phyloP scores from a whole-genome alignment of 192 early-diverging fungal genomes.

The Coemansia sp. region DNA sequence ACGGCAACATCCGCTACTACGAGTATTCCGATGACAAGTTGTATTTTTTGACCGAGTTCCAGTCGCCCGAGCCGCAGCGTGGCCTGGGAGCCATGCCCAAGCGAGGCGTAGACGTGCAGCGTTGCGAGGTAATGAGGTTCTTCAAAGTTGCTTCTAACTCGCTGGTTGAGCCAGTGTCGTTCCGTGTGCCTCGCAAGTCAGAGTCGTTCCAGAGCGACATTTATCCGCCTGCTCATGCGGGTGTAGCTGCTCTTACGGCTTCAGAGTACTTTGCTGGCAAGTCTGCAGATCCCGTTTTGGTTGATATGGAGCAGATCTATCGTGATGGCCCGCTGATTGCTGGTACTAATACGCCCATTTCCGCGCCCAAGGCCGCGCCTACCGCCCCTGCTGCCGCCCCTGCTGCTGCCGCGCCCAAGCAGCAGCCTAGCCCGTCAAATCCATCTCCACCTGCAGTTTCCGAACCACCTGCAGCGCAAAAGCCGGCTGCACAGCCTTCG shows the following conservation, averaged over 20 bases:
- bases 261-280: constrained; percentile 92
- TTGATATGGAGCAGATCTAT: constrained; percentile 36
- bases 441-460: constrained; percentile 2
- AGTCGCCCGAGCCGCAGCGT: constrained; percentile 88
- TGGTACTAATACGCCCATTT: constrained; percentile 10
- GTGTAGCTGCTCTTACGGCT: constrained; percentile 79
- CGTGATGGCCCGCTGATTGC: constrained; percentile 32
- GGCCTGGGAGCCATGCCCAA: constrained; percentile 94
- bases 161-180: constrained; percentile 92
- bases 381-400: constrained; percentile 3
- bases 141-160: constrained; percentile 86
- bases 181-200: constrained; percentile 92
- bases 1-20: constrained; percentile 98
- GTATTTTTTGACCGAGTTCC: constrained; percentile 82
- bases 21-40: constrained; percentile 96
- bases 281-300: constrained; percentile 66
- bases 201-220: constrained; percentile 97
- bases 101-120: constrained; percentile 78
- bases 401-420: not conserved
- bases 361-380: not conserved
- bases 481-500: not conserved
- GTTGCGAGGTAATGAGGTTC: constrained; percentile 89
- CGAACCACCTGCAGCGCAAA: not conserved
- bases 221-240: constrained; percentile 82
- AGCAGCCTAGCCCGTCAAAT: not conserved